Percentiles rank a stretch among this genome's conserved stretches.
Evolutionary conservation across 345 rosid species (phyloP).

Genomic region (Boechera stricta): DNA sequence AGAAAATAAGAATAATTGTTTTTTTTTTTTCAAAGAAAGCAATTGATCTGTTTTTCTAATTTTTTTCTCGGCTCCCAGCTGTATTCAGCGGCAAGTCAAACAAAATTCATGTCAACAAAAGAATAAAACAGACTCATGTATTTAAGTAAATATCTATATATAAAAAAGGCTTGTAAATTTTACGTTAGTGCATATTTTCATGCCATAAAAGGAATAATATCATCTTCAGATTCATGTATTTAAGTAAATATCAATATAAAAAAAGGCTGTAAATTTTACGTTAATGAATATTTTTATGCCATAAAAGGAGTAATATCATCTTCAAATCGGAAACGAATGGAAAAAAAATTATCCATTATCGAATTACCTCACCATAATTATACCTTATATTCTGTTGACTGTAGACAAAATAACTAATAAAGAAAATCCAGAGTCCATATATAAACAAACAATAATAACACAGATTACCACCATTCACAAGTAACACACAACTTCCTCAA

Average conservation of each 20-base stretch:
- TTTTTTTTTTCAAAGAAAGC: no score
- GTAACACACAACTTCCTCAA: not conserved
- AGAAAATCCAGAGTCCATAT: constrained; percentile 1
- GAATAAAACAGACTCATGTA: not conserved
- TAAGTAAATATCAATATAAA: not conserved
- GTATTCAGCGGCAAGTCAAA: not conserved
- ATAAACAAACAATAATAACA: constrained; percentile 26
- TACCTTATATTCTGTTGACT: not conserved
- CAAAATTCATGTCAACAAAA: not conserved
- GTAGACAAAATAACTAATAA: constrained; percentile 8
- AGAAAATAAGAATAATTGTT: not conserved
- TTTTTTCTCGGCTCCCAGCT: not conserved
- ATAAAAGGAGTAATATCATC: not conserved
- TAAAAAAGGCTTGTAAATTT: not conserved
- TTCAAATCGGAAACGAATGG: not conserved
- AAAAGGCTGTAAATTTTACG: constrained; percentile 1
- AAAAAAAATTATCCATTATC: not conserved
- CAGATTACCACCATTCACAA: constrained; percentile 15
- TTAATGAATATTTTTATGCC: not conserved
- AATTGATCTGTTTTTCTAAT: not conserved
- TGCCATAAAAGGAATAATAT: not conserved
- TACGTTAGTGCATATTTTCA: not conserved
- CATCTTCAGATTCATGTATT: constrained; percentile 1
- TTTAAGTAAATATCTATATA: not conserved
- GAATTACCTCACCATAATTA: not conserved